phyloP scores from a whole-genome alignment of 1,284 basidiomycete species.

The Singerocomus inundabilis region DNA sequence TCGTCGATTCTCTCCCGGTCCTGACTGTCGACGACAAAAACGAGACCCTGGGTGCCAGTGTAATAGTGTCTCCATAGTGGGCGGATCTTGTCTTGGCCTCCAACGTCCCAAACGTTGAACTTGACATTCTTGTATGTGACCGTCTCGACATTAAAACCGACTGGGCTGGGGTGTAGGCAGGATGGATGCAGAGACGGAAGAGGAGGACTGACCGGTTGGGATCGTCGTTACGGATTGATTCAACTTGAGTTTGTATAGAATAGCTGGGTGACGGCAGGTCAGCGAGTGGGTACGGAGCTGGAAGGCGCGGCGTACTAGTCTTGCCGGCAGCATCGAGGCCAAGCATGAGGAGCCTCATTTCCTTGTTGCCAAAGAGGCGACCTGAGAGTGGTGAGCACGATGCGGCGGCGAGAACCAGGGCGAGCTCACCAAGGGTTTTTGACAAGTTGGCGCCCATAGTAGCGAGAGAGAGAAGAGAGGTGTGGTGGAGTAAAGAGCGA shows the following conservation, averaged over 20 bases:
- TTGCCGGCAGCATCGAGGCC: constrained; percentile 96
- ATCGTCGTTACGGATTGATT: constrained; percentile 99
- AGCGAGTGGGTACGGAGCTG: constrained; percentile 1
- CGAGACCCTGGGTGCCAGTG: constrained; percentile 99
- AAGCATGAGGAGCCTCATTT: constrained; percentile 93
- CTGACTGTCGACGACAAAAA: constrained; percentile 91
- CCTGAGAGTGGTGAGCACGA: constrained; percentile 42
- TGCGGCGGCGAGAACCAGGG: fast-evolving
- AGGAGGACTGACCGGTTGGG: constrained; percentile 76
- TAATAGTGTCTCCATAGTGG: constrained; percentile 98
- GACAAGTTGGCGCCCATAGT: constrained; percentile 77
- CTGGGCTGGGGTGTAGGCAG: constrained; percentile 39
- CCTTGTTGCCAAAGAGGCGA: constrained; percentile 98
- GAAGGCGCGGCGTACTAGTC: constrained; percentile 65
- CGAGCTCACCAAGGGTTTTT: constrained; percentile 61
- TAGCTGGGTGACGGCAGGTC: constrained; percentile 58
- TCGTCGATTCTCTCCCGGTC: constrained; percentile 96
- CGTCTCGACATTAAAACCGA: constrained; percentile 99
- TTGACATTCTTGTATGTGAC: constrained; percentile 99
- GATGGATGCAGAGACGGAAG: constrained; percentile 12
- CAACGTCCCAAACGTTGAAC: constrained; percentile 99
- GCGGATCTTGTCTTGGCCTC: constrained; percentile 98
- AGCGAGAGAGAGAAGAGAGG: background rate
- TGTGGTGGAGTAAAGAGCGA: constrained; percentile 45
- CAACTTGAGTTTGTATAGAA: constrained; percentile 99